A percentile compares a stretch with the other conserved stretches of the same genome.
Evolutionary conservation across 2,329 filamentous ascomycete species (phyloP).

Genomic region (Pseudohalonectria lignicola): DNA sequence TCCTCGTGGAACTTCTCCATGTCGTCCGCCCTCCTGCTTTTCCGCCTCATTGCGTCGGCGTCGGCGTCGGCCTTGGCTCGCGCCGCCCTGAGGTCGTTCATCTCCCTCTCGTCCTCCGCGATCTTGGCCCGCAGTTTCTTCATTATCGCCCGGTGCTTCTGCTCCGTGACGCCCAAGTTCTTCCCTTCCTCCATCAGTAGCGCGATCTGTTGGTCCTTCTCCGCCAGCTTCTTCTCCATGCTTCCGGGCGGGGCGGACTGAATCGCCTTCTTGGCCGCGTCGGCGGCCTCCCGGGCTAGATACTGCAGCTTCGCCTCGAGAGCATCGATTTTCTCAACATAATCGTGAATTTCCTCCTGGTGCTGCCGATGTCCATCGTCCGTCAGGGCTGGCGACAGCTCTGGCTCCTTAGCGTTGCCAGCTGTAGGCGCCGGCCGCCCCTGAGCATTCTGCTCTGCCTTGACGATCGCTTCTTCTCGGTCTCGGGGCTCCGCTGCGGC

Average conservation of each 20-base stretch:
- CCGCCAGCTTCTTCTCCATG: conserved; percentile 67
- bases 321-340: conserved; percentile 84
- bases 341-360: conserved; percentile 72
- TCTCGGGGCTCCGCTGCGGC: background rate
- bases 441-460: no score
- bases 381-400: conserved; percentile 20
- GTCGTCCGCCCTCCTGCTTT: conserved; percentile 36
- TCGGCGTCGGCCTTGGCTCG: conserved; percentile 49
- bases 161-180: conserved; percentile 73
- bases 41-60: conserved; percentile 30
- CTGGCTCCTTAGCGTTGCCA: conserved; percentile 17
- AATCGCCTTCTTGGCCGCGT: conserved; percentile 60
- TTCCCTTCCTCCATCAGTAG: conserved; percentile 87
- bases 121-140: conserved; percentile 67
- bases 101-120: conserved; percentile 52
- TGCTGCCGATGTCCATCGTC: conserved; percentile 39
- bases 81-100: conserved; percentile 46
- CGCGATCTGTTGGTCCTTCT: conserved; percentile 85
- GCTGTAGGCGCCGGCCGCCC: no score
- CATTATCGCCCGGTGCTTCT: conserved; percentile 72
- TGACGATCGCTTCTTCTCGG: conserved; percentile 6
- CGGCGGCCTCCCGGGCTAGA: conserved; percentile 67
- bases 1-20: conserved; percentile 44
- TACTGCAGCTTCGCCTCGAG: conserved; percentile 87
- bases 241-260: conserved; percentile 53